Evolutionary conservation across 169 alveolate genomes (phyloP), one percentile per base, ranked within the genome.

Genomic region (Theileria annulata): DNA sequence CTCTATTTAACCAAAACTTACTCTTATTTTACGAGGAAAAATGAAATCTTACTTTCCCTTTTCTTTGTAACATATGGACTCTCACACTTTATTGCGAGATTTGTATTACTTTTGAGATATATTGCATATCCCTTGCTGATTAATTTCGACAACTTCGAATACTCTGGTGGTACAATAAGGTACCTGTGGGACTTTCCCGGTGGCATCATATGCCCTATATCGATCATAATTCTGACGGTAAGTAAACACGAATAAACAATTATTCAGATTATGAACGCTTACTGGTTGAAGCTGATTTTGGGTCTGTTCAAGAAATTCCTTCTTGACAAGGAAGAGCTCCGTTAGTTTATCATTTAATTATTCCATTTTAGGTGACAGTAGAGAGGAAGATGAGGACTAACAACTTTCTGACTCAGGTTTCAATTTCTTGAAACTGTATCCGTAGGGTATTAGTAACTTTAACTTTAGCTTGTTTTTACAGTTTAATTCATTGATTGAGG

Each of bases 1-100:
- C 84, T 90, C 6, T 90, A 76, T 60, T 23, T 67, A 42, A 80
- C 93, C 56, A 90, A 90, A 76, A 23, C 79, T 3, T 48, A 75
- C 27, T 71, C 76, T 30, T 90, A 90, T 69, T 62, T 81, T 23
- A 48, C 75, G 17, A 28, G 33, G 3, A 72, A 5, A 19, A 27
- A 21, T 51, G 67, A 77, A 21, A 31, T 49, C 13, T 13, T 69
- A 19, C 30, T 58, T 8, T 68, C 58, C 4, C 21, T 31, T n/a
- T 56, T 9, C 33, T 83, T 76, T 63, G 27, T 60, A 23, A 15
- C 47, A 13, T 83, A 76, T 62, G 90, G 82, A 1, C 19, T 77
- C 54, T 66, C 78, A 33, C 90, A 83, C 68, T 77, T 83, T 71
- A 59, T 83, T 25, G 23, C 33, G 51, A 23, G 90, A 37, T 42